Evolutionary conservation across 1,284 basidiomycete species (phyloP).

Genomic region (Stygiomarasmius scandens): DNA sequence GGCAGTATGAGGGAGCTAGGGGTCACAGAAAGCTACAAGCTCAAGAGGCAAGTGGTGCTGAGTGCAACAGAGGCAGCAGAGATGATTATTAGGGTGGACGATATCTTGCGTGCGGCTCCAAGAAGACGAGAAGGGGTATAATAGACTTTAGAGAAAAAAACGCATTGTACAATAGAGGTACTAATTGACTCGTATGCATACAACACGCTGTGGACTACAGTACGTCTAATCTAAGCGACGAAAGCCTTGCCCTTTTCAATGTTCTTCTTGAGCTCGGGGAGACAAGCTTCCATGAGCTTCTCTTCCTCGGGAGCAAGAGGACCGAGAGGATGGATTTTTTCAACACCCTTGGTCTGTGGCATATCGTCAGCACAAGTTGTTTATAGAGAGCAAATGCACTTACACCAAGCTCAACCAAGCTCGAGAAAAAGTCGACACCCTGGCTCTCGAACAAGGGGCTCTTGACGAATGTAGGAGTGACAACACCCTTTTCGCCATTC

Average conservation of each 20-base stretch:
- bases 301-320: slow-evolving; percentile 78
- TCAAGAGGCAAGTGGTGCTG: slow-evolving; percentile 93
- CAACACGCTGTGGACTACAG: neutral
- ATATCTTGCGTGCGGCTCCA: slow-evolving; percentile 68
- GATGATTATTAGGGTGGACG: slow-evolving; percentile 87
- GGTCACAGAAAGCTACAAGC: slow-evolving; percentile 95
- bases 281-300: slow-evolving; percentile 83
- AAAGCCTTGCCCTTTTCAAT: slow-evolving; percentile 93
- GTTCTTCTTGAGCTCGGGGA: slow-evolving; percentile 96
- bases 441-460: slow-evolving; percentile 67
- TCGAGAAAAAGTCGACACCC: slow-evolving; percentile 88
- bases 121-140: slow-evolving; percentile 67
- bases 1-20: slow-evolving; percentile 90
- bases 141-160: neutral
- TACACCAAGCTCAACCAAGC: slow-evolving; percentile 84
- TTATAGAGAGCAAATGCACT: slow-evolving; percentile 35
- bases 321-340: slow-evolving; percentile 87
- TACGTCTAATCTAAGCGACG: slow-evolving; percentile 43
- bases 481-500: slow-evolving; percentile 83
- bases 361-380: slow-evolving; percentile 28
- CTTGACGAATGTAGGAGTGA: slow-evolving; percentile 86
- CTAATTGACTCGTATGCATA: neutral
- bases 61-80: slow-evolving; percentile 97
- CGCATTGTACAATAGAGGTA: neutral
- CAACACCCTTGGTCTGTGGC: slow-evolving; percentile 83